Conservation (phyloP, 1,139 yeast genomes). For the Geotrichum restrictum region DNA sequence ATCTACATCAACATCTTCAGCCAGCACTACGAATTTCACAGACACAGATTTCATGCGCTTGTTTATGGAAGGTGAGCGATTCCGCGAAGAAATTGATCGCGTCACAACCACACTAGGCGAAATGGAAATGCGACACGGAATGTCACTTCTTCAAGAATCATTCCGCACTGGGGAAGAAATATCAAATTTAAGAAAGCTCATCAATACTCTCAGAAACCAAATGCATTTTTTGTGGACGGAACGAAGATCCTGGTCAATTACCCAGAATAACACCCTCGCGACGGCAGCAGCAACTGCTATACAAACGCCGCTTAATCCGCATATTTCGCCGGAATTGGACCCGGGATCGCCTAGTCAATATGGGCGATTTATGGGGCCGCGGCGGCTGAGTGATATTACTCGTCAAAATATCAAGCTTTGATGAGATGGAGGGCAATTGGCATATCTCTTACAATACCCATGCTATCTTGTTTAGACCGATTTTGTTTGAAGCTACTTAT, state of each 20-base stretch:
- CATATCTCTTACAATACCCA: too few relatives aligned
- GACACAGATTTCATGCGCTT: conserved; percentile 36
- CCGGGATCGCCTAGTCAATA: background rate
- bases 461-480: too few relatives aligned
- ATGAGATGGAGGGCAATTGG: background rate
- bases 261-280: conserved; percentile 2
- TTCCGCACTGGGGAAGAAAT: conserved; percentile 38
- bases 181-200: conserved; percentile 34
- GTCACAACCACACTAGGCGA: conserved; percentile 35
- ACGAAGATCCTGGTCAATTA: conserved; percentile 27
- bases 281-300: background rate
- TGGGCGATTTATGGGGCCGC: conserved; percentile 4
- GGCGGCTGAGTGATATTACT: conserved; percentile 20
- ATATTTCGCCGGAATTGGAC: conserved; percentile 5
- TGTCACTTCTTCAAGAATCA: conserved; percentile 39
- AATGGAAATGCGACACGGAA: conserved; percentile 37
- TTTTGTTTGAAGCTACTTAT: too few relatives aligned
- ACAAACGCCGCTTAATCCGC: background rate
- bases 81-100: conserved; percentile 38
- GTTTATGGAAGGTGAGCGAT: conserved; percentile 38
- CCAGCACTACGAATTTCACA: conserved; percentile 19
- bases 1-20: conserved; percentile 4
- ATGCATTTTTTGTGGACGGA: conserved; percentile 37
- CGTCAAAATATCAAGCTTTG: conserved; percentile 23
- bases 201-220: conserved; percentile 39